These are phyloP conservation scores for Eimeria necatrix DNA, from an alignment of 169 alveolate species.

Conservation along the genomic window DNA sequence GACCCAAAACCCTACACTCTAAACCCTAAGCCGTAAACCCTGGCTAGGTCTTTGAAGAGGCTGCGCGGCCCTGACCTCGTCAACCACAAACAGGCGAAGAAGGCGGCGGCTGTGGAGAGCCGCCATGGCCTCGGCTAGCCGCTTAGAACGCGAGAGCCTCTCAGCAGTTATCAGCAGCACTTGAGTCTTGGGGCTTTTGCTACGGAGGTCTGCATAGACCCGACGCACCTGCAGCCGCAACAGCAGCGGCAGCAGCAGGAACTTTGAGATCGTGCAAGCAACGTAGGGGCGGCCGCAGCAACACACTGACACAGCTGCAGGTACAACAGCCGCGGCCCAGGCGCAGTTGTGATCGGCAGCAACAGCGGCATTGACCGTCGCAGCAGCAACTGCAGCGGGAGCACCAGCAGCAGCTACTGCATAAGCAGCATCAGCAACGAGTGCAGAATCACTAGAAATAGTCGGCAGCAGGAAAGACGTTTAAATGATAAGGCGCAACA, in stretches of 20 bases:
- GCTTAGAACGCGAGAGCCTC: conserved; percentile 91
- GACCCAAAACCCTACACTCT: conserved; percentile 86
- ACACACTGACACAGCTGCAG: neutral
- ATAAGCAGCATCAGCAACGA: neutral
- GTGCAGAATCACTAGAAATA: no score
- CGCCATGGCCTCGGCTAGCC: conserved; percentile 86
- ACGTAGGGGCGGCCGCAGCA: conserved; percentile 18
- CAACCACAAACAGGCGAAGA: conserved; percentile 96
- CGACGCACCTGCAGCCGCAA: conserved; percentile 9
- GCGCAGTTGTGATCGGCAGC: neutral
- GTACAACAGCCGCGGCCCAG: conserved; percentile 21
- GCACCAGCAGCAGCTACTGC: conserved; percentile 30
- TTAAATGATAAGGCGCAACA: neutral
- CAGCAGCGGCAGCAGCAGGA: conserved; percentile 19
- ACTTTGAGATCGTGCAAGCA: neutral
- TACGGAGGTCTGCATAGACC: conserved; percentile 28
- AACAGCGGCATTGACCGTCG: neutral
- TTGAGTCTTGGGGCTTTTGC: conserved; percentile 8
- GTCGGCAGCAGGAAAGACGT: no score
- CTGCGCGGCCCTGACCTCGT: conserved; percentile 89
- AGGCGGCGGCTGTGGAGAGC: neutral
- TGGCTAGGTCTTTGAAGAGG: conserved; percentile 80
- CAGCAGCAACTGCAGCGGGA: neutral
- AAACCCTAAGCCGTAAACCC: conserved; percentile 90
- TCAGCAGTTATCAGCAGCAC: conserved; percentile 96